Evolutionary conservation across 768 basidiomycete genomes (phyloP), one percentile per base, ranked within the genome.

Genomic region (Mycena albidolilacea): DNA sequence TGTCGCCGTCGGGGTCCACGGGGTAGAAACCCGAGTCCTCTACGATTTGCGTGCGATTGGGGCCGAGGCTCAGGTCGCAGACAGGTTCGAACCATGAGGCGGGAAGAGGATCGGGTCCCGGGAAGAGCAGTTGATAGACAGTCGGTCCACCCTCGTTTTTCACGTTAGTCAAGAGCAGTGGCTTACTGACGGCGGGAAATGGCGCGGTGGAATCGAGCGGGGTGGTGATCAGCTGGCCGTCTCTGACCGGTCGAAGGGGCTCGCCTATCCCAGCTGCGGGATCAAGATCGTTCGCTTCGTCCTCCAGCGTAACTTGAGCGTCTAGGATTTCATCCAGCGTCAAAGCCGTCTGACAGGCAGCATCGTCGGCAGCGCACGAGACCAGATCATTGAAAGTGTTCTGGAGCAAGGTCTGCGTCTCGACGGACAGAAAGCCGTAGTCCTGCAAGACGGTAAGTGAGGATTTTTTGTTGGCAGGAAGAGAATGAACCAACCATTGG

Each of bases 161-260:
- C 12, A 93, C 91, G 12, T 89, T 93, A 6, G 94, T 91, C 59
- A 96, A 79, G 43, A 97, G 82, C 59, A 97, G 74, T 1, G 92
- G 87, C 78, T 96, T 93, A 68, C 80, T 85, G 59, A 90, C 86
- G 1, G 83, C 72, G 1, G 92, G 92, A 82, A 92, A 93, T 2
- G 89, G 78, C 5, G 86, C 83, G 0, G 89, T 87, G n/a, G 87
- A 88, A 79, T 92, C 91, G 21, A 94, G 85, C 17, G 92, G 88
- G 41, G 87, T 86, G 5, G 90, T 91, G 76, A 94, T 88, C 52
- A 95, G 85, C 21, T 82, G 78, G 21, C 90, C 92, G 78, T 95
- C 93, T 48, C 82, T 81, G 43, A 91, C 89, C 0, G 92, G 90
- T 10, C 92, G 90, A 61, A 95, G 88, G 14, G 94, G 93, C 75